A percentile compares a stretch with the other conserved stretches of the same genome.
These are phyloP conservation scores for Pseudonitzschia pungens DNA, from an alignment of 108 stramenopile genomes.

Conservation along the genomic window DNA sequence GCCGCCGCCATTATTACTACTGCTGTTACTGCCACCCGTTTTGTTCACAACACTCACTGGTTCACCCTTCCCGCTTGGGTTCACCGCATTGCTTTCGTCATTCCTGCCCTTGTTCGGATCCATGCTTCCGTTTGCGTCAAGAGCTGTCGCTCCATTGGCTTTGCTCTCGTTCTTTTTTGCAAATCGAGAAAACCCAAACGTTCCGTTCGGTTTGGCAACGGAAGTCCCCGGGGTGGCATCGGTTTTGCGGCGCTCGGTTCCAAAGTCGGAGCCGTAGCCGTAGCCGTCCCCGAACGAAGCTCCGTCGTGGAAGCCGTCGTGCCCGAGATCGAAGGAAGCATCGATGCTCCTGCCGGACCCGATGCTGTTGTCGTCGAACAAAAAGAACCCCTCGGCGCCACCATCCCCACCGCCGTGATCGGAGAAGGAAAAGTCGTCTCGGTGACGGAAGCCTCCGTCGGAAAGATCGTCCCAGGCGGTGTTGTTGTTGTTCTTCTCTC, in stretches of 20 bases:
- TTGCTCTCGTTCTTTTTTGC: not conserved
- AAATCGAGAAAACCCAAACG: not conserved
- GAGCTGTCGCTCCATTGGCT: not conserved
- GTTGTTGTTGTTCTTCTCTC: not conserved
- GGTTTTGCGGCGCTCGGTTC: not conserved
- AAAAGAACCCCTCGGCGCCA: not conserved
- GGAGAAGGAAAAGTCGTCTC: not conserved
- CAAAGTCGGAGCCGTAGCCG: not conserved
- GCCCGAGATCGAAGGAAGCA: not conserved
- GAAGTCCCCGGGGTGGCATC: not conserved
- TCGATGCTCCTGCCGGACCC: not conserved
- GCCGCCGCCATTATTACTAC: too few species aligned
- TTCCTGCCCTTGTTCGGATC: not conserved
- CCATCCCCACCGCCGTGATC: not conserved
- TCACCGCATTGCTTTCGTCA: not conserved
- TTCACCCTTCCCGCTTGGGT: not conserved
- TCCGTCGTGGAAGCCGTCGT: not conserved
- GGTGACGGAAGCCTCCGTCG: not conserved
- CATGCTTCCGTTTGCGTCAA: not conserved
- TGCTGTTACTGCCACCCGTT: too few species aligned
- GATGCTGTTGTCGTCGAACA: not conserved
- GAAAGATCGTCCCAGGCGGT: not conserved
- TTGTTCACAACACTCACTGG: too few species aligned
- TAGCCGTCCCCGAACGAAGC: not conserved
- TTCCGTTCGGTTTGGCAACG: not conserved